Percentiles rank a stretch among this genome's conserved stretches.
Conservation (phyloP, 208 protist species). For the Herpetomonas tarakana region DNA sequence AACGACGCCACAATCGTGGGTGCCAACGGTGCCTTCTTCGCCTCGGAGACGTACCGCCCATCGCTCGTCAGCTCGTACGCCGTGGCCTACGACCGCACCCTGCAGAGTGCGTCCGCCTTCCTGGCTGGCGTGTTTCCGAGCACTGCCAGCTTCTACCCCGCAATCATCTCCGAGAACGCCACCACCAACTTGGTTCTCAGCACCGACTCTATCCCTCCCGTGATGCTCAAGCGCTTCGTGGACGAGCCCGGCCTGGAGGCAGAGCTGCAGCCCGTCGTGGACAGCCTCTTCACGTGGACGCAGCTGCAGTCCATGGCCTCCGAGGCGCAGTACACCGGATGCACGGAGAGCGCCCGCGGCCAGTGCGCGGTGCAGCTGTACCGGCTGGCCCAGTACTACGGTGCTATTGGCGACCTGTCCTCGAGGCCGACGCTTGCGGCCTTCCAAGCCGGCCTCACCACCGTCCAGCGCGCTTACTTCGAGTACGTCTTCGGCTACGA, state of each 20-base stretch:
- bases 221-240: conserved; percentile 19
- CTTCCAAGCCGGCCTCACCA: conserved; percentile 8
- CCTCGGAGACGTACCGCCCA: conserved; percentile 26
- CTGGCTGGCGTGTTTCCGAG: conserved; percentile 45
- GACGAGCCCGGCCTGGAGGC: conserved; percentile 8
- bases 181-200: conserved; percentile 40
- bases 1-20: conserved; percentile 30
- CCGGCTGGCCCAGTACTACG: conserved; percentile 42
- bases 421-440: conserved; percentile 20
- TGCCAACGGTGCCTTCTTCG: conserved; percentile 26
- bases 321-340: conserved; percentile 37
- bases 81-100: conserved; percentile 40
- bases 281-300: conserved; percentile 36
- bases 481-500: conserved; percentile 30
- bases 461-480: conserved; percentile 20
- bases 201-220: conserved; percentile 26
- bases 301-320: conserved; percentile 31
- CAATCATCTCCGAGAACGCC: conserved; percentile 30
- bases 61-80: conserved; percentile 51
- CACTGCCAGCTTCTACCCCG: conserved; percentile 34
- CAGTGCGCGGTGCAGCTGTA: conserved; percentile 31
- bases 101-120: conserved; percentile 59
- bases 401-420: conserved; percentile 18
- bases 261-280: conserved; percentile 20
- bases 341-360: conserved; percentile 17